A percentile compares a stretch with the other conserved stretches of the same genome.
phyloP scores from a whole-genome alignment of 177 flowering plant genomes.

The Vitis hybrid region DNA sequence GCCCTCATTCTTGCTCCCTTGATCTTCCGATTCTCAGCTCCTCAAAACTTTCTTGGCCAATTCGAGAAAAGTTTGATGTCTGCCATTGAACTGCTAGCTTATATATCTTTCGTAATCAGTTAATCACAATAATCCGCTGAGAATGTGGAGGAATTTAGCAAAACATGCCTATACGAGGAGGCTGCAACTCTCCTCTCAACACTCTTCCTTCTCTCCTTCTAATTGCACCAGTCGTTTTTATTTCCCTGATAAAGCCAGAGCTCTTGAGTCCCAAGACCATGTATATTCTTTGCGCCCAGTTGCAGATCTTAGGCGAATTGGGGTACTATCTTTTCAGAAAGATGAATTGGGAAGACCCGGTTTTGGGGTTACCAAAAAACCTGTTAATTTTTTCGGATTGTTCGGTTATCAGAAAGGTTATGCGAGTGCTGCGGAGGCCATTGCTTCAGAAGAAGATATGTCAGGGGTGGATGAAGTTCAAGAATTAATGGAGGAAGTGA shows the following conservation, averaged over 20 bases:
- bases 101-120: not conserved
- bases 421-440: conserved; percentile 51
- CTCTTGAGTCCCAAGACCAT: not conserved
- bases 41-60: not conserved
- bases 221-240: conserved; percentile 2
- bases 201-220: not conserved
- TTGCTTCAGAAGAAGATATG: conserved; percentile 41
- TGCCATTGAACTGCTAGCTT: not conserved
- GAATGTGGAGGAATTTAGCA: conserved; percentile 37
- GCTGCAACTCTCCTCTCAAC: conserved; percentile 8
- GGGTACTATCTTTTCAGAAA: conserved; percentile 2
- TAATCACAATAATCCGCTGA: not conserved
- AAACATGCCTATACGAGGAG: conserved; percentile 22
- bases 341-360: conserved; percentile 7
- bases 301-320: conserved; percentile 6
- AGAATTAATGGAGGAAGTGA: conserved; percentile 32
- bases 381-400: conserved; percentile 10
- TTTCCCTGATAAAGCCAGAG: conserved; percentile 9
- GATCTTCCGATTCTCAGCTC: not conserved
- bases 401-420: conserved; percentile 17
- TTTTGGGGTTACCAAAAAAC: conserved; percentile 2
- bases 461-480: conserved; percentile 42
- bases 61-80: not conserved
- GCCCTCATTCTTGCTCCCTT: not conserved
- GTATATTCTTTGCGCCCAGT: not conserved